Evolutionary conservation across 805 yeast genomes (phyloP).

Genomic region (Tanozyma kutaoensis): DNA sequence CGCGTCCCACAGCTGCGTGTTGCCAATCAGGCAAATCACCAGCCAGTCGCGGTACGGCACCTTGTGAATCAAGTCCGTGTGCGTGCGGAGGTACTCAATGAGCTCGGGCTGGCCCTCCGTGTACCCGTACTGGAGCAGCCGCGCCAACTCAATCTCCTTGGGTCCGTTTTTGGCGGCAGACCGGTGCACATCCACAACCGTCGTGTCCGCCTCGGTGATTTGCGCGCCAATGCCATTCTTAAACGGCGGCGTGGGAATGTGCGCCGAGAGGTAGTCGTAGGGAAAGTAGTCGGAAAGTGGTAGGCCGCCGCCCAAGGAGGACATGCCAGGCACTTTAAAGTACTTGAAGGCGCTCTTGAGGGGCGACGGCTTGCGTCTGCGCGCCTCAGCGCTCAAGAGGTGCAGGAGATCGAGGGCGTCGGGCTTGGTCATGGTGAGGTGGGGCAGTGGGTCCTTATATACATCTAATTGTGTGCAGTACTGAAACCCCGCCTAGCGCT

Average conservation of each 20-base stretch:
- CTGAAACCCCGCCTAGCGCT: too few species aligned
- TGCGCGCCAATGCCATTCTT: slow-evolving; percentile 63
- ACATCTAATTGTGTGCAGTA: too few species aligned
- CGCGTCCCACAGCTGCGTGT: slow-evolving; percentile 86
- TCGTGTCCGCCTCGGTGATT: slow-evolving; percentile 18
- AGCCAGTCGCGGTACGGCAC: slow-evolving; percentile 55
- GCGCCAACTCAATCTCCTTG: slow-evolving; percentile 56
- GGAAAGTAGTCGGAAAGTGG: slow-evolving; percentile 91
- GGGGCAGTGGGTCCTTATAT: too few species aligned
- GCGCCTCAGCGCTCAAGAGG: slow-evolving; percentile 66
- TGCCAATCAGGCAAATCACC: slow-evolving; percentile 60
- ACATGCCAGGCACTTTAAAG: slow-evolving; percentile 58
- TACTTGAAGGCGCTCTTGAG: slow-evolving; percentile 77
- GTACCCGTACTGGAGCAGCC: slow-evolving; percentile 86
- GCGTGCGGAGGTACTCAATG: slow-evolving; percentile 56
- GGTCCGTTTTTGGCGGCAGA: slow-evolving; percentile 9
- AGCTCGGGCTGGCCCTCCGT: slow-evolving; percentile 74
- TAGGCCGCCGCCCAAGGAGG: slow-evolving; percentile 91
- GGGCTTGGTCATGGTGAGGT: too few species aligned
- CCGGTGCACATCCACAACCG: slow-evolving; percentile 30
- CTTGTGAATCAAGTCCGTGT: slow-evolving; percentile 41
- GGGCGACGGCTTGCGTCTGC: slow-evolving; percentile 62
- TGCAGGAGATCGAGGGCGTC: slow-evolving; percentile 60
- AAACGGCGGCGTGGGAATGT: slow-evolving; percentile 74
- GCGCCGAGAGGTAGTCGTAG: slow-evolving; percentile 60